A percentile compares a stretch with the other conserved stretches of the same genome.
Conservation (phyloP, 306 rosid species). For the Lagenaria siceraria region DNA sequence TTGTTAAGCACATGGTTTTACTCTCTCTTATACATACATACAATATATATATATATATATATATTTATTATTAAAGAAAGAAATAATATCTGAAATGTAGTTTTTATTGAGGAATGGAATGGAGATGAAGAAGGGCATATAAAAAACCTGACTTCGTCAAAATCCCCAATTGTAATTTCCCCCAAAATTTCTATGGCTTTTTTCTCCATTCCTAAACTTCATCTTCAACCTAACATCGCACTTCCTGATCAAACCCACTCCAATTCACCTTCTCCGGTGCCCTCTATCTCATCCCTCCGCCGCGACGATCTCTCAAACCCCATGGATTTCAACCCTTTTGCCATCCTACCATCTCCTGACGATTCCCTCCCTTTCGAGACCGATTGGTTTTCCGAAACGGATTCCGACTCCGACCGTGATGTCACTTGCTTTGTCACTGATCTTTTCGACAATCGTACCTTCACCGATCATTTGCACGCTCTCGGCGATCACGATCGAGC, state of each 20-base stretch:
- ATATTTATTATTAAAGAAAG: too few species aligned
- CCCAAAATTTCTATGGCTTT: constrained; percentile 1
- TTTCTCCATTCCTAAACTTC: background rate
- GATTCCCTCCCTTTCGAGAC: constrained; percentile 20
- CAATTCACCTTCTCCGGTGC: constrained; percentile 6
- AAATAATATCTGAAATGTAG: too few species aligned
- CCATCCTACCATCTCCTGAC: constrained; percentile 21
- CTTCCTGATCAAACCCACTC: background rate
- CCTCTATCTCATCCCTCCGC: constrained; percentile 11
- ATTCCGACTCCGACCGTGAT: constrained; percentile 40
- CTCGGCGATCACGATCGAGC: constrained; percentile 2
- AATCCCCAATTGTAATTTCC: background rate
- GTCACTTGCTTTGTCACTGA: constrained; percentile 64
- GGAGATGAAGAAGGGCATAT: too few species aligned
- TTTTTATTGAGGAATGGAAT: too few species aligned
- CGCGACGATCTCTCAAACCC: constrained; percentile 5
- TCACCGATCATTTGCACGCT: constrained; percentile 7
- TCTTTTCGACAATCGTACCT: constrained; percentile 36
- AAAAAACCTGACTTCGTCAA: background rate
- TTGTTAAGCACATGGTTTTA: background rate
- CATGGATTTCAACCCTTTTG: constrained; percentile 22
- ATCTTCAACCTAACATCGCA: background rate
- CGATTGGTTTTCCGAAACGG: constrained; percentile 40
- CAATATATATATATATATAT: too few species aligned
- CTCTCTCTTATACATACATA: background rate